A percentile compares a stretch with the other conserved stretches of the same genome.
These are phyloP conservation scores for Phytophthora constricta DNA, from an alignment of 352 stramenopile species.

Conservation along the genomic window DNA sequence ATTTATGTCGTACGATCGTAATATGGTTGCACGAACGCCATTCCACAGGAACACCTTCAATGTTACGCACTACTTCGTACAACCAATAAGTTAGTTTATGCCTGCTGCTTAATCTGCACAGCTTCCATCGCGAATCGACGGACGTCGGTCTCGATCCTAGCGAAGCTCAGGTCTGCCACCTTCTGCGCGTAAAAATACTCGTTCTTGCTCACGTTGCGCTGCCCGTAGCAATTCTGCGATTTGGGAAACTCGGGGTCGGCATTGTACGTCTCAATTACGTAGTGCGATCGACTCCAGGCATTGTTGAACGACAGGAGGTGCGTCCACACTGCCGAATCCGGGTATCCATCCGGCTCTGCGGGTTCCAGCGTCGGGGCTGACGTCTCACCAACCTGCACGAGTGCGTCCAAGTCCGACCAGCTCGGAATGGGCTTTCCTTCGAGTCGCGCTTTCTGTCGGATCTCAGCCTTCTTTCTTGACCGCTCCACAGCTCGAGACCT, in stretches of 20 bases:
- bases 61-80: not conserved
- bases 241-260: conserved; percentile 47
- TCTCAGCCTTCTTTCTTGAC: conserved; percentile 29
- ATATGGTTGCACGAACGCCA: not conserved
- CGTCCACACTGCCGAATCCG: conserved; percentile 72
- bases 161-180: conserved; percentile 27
- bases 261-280: conserved; percentile 64
- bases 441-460: conserved; percentile 22
- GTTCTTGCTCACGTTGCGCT: conserved; percentile 40
- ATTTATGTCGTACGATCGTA: not conserved
- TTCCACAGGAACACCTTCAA: too few species aligned
- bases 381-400: conserved; percentile 26
- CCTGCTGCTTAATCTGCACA: conserved; percentile 25
- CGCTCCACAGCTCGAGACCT: conserved; percentile 24
- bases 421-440: conserved; percentile 33
- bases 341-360: conserved; percentile 38
- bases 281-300: conserved; percentile 40
- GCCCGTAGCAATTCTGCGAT: conserved; percentile 71
- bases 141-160: conserved; percentile 30
- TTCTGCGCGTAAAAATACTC: conserved; percentile 34
- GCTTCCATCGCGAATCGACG: conserved; percentile 36
- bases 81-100: not conserved
- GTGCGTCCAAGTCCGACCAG: conserved; percentile 27
- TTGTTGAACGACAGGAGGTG: conserved; percentile 71
- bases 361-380: conserved; percentile 32